Conservation (phyloP, 352 stramenopile genomes). For the Thalassiosira hispida region DNA sequence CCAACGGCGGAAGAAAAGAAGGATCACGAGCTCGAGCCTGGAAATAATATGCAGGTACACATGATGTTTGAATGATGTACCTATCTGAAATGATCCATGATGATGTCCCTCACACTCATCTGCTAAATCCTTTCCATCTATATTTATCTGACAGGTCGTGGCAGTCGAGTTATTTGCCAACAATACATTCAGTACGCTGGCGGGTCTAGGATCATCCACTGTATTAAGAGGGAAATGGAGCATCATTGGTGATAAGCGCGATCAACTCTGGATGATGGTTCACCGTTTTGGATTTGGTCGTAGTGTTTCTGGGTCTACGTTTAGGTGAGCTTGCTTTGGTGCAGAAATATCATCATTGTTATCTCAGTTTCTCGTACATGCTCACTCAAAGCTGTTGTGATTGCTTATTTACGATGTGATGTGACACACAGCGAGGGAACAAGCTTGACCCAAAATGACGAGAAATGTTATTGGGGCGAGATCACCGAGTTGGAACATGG, state of each 20-base stretch:
- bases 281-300: constrained; percentile 79
- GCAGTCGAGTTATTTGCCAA: constrained; percentile 76
- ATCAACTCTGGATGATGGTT: constrained; percentile 83
- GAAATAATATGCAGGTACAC: constrained; percentile 47
- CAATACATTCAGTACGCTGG: constrained; percentile 76
- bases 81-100: no score
- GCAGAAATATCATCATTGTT: background rate
- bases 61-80: no score
- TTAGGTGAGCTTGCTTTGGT: constrained; percentile 47
- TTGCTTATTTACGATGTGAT: constrained; percentile 3
- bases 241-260: constrained; percentile 67
- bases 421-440: constrained; percentile 58
- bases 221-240: constrained; percentile 77
- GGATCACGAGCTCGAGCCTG: constrained; percentile 35
- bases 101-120: constrained; percentile 1
- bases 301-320: constrained; percentile 71
- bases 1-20: constrained; percentile 28
- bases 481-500: constrained; percentile 57
- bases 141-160: constrained; percentile 43
- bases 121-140: background rate
- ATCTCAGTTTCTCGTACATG: background rate
- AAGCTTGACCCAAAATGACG: constrained; percentile 69
- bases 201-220: constrained; percentile 64
- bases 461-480: constrained; percentile 76
- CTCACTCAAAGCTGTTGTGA: background rate